Base-by-base conservation (phyloP, 139 green algal species). In the Yamagishiella unicocca region DNA sequence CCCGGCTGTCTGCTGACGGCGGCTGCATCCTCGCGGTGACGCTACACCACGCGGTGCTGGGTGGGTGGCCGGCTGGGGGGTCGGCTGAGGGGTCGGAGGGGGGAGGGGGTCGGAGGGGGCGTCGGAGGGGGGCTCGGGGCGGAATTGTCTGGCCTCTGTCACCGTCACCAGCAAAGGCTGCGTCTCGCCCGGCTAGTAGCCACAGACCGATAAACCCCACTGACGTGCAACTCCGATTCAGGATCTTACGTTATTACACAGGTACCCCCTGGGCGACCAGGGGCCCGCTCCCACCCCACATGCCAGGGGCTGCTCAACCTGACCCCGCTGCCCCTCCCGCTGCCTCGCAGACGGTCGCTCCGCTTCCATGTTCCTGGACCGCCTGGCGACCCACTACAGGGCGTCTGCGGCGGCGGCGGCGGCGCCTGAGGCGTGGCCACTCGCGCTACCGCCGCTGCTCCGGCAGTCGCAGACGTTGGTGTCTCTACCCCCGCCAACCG, bases 11-110 rank as follows among this genome's bases (percentile, higher is more conserved):
- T 58, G 50, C 50, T 58, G 50, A 79, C 58, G 89, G 89, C 37
- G 89, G 89, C 61, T 85, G 68, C 70, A 90, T 92, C n/a, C 71
- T 92, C n/a, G 84, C 89, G 0, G 14, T 92, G 31, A 92, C 84
- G 8, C 43, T 92, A 1, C 62, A 81, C 31, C 89, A 92, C 40
- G 89, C 89, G 0, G 58, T 90, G 0, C 35, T 89, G 24, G 88
- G 88, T 91, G 66, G 54, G 54, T 53, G 2, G 21, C 3, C 12
- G 4, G 67, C 4, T n/a, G 14, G 17, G 14, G 17, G 14, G 50
- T 58, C 50, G 17, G 12, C 50, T 17, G 50, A 12, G 14, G 17
- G 50, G 14, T 17, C 17, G 14, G 17, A 58, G 50, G 14, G 14
- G 14, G 50, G 17, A 25, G 50, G 12, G 50, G 50, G 50, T n/a